Evolutionary conservation across 2,329 filamentous ascomycete species (phyloP).

Genomic region (Claviceps spartinae): DNA sequence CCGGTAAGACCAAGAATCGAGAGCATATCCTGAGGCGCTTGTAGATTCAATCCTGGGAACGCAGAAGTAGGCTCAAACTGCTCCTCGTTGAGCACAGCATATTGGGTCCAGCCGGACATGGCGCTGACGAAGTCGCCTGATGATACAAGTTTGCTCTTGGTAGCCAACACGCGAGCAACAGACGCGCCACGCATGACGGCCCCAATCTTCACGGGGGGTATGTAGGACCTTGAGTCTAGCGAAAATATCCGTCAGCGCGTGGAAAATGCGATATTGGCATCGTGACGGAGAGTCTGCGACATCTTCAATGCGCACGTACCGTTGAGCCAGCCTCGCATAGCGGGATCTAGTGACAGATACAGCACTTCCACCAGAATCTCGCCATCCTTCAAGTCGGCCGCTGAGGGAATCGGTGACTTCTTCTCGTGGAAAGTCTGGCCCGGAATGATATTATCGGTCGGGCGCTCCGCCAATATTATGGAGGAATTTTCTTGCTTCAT

Average conservation of each 20-base stretch:
- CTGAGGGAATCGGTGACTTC: conserved; percentile 34
- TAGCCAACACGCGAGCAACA: conserved; percentile 48
- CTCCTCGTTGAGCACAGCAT: conserved; percentile 43
- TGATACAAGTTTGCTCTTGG: conserved; percentile 38
- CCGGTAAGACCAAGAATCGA: conserved; percentile 53
- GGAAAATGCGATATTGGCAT: background rate
- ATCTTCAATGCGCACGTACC: conserved; percentile 20
- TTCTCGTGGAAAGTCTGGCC: conserved; percentile 50
- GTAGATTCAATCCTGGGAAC: conserved; percentile 23
- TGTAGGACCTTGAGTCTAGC: conserved; percentile 40
- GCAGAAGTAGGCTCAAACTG: conserved; percentile 27
- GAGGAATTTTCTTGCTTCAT: conserved; percentile 33
- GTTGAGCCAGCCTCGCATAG: conserved; percentile 63
- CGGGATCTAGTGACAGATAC: conserved; percentile 59
- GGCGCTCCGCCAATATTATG: conserved; percentile 51
- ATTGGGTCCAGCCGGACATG: conserved; percentile 51
- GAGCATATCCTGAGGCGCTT: conserved; percentile 42
- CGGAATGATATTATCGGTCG: conserved; percentile 44
- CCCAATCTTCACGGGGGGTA: conserved; percentile 54
- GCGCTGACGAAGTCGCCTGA: conserved; percentile 45
- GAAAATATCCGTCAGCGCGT: background rate
- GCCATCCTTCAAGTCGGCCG: conserved; percentile 44
- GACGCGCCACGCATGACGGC: conserved; percentile 53
- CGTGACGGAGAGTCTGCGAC: background rate
- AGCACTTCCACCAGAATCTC: conserved; percentile 47